A percentile compares a stretch with the other conserved stretches of the same genome.
Conservation (phyloP, 106 monocot genomes). For the Platanthera zijinensis region DNA sequence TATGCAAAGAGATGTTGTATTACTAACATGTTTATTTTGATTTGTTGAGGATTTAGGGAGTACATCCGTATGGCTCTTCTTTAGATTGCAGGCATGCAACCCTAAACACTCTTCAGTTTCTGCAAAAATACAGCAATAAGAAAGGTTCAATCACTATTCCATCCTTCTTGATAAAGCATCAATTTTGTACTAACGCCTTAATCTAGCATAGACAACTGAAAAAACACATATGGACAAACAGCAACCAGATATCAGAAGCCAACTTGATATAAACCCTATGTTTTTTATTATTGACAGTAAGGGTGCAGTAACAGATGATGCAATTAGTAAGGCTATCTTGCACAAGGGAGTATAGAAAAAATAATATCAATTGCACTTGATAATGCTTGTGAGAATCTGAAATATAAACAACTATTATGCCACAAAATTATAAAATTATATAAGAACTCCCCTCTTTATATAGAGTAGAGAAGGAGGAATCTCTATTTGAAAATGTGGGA, state of each 20-base stretch:
- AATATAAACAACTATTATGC: no score
- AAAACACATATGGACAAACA: neutral
- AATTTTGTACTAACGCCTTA: neutral
- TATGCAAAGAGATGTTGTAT: neutral
- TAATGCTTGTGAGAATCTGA: no score
- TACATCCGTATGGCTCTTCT: neutral
- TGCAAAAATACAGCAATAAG: neutral
- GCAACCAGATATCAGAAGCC: neutral
- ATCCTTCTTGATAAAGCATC: neutral
- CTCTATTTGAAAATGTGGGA: no score
- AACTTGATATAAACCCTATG: neutral
- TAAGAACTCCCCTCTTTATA: no score
- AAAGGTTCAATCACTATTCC: neutral
- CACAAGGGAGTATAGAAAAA: no score
- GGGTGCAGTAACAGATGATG: no score
- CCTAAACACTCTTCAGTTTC: neutral
- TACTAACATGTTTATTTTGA: conserved; percentile 8
- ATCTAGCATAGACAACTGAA: neutral
- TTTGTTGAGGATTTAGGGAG: neutral
- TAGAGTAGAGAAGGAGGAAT: no score
- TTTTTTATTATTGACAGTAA: neutral
- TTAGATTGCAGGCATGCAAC: conserved; percentile 2
- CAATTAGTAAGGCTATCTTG: no score
- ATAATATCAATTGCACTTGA: no score
- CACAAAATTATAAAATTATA: no score